Base-by-base conservation (phyloP, 805 yeast genomes). In the Candida krabiensis region DNA sequence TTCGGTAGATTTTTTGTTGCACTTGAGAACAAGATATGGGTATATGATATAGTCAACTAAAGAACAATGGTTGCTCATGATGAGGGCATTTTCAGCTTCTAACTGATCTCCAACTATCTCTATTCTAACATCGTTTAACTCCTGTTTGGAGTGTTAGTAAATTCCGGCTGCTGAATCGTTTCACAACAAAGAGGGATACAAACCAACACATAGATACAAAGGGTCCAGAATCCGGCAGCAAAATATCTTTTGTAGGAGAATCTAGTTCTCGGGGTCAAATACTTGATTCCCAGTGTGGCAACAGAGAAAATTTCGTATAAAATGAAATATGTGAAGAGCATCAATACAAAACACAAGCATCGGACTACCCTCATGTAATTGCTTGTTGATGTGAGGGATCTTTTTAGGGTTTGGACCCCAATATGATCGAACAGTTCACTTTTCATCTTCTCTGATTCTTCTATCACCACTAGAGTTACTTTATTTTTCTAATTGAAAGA, bases 41-140 rank as follows among this genome's bases (percentile, higher is more conserved):
- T 86, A 61, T 16, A 83, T 61, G 15, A 80, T 52, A 55, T 80
- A 79, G 56, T 88, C 96, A 11, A 78, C 73, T 7, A 83, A 49
- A 0, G 93, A 81, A 35, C 70, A 69, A 56, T 88, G 96, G 52
- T 87, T 88, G 35, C 77, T 61, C 6, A 64, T 53, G 26, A 64
- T 35, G 19, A 64, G 35, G 0, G 69, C 58, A 32, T 59, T 53
- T 35, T 71, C 72, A 21, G 60, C 52, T 40, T 64, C 66, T 33
- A 66, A 43, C 4, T 50, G 35, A 52, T 75, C 81, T 11, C 79
- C 84, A 9, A 63, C 40, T 1, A 75, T 43, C 15, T 55, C 50
- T 12, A 75, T 47, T 12, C 59, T 44, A 13, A 74, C 69, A 4
- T 58, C 48, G 45, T 70, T 71, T 31, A 65, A 35, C 28, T 62